Evolutionary conservation across 139 green algal genomes (phyloP).

Genomic region (Chlorella sp.): DNA sequence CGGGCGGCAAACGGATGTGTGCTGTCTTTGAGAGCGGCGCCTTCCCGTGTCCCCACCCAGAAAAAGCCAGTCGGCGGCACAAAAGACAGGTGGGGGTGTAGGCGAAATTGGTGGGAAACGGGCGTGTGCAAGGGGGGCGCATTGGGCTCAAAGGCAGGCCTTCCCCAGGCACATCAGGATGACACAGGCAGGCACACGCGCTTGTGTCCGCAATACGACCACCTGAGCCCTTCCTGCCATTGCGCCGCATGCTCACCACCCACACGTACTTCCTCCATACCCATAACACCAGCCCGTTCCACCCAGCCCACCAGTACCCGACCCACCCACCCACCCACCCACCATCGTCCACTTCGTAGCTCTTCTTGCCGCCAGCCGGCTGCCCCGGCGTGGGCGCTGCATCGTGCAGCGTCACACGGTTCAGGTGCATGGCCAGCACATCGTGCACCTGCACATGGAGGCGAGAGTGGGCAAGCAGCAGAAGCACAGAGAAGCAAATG

Average conservation of each 20-base stretch:
- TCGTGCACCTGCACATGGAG: slow-evolving; percentile 71
- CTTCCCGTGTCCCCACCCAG: too few species aligned
- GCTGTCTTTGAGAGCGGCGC: too few species aligned
- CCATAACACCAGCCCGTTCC: too few species aligned
- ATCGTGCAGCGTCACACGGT: slow-evolving; percentile 78
- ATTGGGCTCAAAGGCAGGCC: background rate
- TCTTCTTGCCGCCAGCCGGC: slow-evolving; percentile 47
- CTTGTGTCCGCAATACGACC: too few species aligned
- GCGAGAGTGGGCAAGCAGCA: background rate
- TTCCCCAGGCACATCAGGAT: too few species aligned
- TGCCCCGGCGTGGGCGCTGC: background rate
- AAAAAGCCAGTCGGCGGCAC: too few species aligned
- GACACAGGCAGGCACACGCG: too few species aligned
- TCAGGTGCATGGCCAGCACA: slow-evolving; percentile 90
- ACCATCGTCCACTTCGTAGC: slow-evolving; percentile 82
- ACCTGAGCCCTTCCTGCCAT: too few species aligned
- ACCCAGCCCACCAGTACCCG: too few species aligned
- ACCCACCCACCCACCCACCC: slow-evolving; percentile 25
- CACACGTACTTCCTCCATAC: too few species aligned
- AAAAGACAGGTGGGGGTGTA: background rate
- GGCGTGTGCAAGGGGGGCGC: background rate
- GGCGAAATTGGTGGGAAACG: background rate
- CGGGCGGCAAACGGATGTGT: too few species aligned
- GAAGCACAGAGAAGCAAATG: background rate
- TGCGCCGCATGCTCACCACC: too few species aligned